Evolutionary conservation across 1,139 yeast genomes (phyloP).

Genomic region (Debaryomycetaceae sp.): DNA sequence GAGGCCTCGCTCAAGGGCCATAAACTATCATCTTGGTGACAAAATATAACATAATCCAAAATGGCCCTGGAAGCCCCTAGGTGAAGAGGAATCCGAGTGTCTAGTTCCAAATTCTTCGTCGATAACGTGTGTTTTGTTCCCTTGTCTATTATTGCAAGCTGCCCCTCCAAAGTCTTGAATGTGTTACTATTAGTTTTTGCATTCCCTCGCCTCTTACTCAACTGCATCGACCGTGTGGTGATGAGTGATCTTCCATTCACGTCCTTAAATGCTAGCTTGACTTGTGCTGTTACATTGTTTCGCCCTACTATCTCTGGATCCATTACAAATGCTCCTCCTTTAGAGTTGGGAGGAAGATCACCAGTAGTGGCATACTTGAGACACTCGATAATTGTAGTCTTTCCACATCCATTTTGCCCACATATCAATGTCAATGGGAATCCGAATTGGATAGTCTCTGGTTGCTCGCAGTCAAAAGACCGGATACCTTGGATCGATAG

Average conservation of each 20-base stretch:
- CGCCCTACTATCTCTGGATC: conserved; percentile 85
- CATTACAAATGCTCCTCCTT: conserved; percentile 94
- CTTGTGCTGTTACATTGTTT: conserved; percentile 81
- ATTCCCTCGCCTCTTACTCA: conserved; percentile 53
- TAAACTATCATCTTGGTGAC: conserved; percentile 95
- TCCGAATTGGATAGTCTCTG: conserved; percentile 88
- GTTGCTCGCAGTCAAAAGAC: conserved; percentile 78
- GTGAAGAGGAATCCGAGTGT: conserved; percentile 72
- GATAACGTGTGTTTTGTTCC: conserved; percentile 75
- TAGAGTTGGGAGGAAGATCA: conserved; percentile 90
- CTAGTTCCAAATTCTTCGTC: conserved; percentile 83
- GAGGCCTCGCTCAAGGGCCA: conserved; percentile 98
- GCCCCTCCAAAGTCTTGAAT: conserved; percentile 90
- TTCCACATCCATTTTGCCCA: conserved; percentile 98
- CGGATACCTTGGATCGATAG: conserved; percentile 88
- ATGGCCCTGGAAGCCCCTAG: conserved; percentile 88
- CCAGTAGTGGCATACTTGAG: conserved; percentile 94
- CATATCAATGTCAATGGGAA: conserved; percentile 90
- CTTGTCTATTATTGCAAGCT: conserved; percentile 60
- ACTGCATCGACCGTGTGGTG: conserved; percentile 79
- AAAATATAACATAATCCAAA: conserved; percentile 87
- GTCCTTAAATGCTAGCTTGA: conserved; percentile 79
- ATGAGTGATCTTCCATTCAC: conserved; percentile 78
- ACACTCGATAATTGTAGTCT: conserved; percentile 95
- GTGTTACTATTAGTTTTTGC: conserved; percentile 39